A percentile compares a stretch with the other conserved stretches of the same genome.
Conservation (phyloP, 1,139 yeast species). For the Candida tetrigidarum region DNA sequence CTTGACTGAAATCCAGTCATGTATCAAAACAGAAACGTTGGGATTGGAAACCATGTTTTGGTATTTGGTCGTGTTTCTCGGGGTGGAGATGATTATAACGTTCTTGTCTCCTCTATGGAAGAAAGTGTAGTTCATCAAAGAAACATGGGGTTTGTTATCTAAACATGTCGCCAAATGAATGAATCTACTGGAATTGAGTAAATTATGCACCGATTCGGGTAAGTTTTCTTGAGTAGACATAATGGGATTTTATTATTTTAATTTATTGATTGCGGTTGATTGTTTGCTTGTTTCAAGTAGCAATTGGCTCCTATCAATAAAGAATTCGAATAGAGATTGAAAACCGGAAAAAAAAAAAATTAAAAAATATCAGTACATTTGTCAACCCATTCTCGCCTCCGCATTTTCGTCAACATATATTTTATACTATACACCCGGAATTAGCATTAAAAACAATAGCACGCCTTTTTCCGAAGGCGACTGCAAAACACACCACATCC, state of each 20-base stretch:
- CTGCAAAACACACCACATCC: no score
- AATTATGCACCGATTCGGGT: conserved; percentile 58
- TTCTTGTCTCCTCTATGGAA: conserved; percentile 43
- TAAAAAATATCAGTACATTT: no score
- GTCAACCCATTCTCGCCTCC: no score
- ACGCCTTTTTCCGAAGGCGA: neutral
- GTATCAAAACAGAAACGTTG: conserved; percentile 76
- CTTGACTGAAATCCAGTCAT: conserved; percentile 81
- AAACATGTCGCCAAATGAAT: conserved; percentile 83
- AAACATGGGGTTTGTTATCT: conserved; percentile 75
- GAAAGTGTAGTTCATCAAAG: conserved; percentile 87
- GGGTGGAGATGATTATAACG: conserved; percentile 70
- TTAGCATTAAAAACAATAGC: neutral
- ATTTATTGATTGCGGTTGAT: neutral
- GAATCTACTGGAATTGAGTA: conserved; percentile 63
- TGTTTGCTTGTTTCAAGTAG: no score
- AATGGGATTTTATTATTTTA: neutral
- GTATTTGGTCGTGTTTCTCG: conserved; percentile 70
- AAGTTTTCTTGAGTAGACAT: conserved; percentile 29
- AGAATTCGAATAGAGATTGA: no score
- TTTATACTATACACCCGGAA: no score
- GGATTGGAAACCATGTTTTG: conserved; percentile 69
- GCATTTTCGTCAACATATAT: no score
- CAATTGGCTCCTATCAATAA: no score
- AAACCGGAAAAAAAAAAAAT: no score